Conservation (phyloP, 1,139 yeast genomes). For the Meyerozyma sp. region DNA sequence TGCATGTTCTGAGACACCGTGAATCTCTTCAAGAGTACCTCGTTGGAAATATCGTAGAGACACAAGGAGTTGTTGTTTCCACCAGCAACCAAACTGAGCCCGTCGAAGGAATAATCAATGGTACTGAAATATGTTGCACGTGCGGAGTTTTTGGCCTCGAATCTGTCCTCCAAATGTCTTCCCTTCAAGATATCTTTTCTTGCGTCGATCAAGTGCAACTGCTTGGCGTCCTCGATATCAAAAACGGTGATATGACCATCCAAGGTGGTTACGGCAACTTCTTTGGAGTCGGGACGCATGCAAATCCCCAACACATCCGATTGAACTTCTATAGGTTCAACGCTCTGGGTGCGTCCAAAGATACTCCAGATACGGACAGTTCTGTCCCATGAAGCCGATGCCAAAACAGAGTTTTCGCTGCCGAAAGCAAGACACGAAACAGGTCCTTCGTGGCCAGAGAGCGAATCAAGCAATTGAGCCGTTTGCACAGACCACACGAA, state of each 20-base stretch:
- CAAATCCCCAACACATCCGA: conserved; percentile 83
- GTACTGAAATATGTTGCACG: conserved; percentile 82
- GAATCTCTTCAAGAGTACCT: conserved; percentile 77
- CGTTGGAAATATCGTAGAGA: conserved; percentile 82
- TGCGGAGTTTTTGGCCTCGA: conserved; percentile 72
- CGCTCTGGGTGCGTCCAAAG: conserved; percentile 77
- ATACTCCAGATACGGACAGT: conserved; percentile 92
- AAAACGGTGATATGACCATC: conserved; percentile 85
- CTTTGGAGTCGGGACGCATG: conserved; percentile 89
- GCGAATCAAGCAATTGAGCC: conserved; percentile 78
- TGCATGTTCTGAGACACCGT: conserved; percentile 86
- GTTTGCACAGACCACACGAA: conserved; percentile 98
- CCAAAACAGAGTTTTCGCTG: conserved; percentile 68
- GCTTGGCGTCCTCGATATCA: conserved; percentile 79
- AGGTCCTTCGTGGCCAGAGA: conserved; percentile 95
- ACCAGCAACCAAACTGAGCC: conserved; percentile 80
- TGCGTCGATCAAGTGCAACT: conserved; percentile 80
- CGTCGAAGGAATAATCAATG: conserved; percentile 84
- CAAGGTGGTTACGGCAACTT: conserved; percentile 80
- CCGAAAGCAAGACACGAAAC: conserved; percentile 87
- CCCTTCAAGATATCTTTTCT: conserved; percentile 86
- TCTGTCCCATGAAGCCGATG: conserved; percentile 96
- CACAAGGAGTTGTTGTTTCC: conserved; percentile 92
- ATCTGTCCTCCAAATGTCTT: conserved; percentile 75
- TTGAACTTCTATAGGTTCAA: conserved; percentile 83